A percentile compares a stretch with the other conserved stretches of the same genome.
Conservation (phyloP, 2,329 filamentous ascomycete species). For the Hypomyces perniciosus region DNA sequence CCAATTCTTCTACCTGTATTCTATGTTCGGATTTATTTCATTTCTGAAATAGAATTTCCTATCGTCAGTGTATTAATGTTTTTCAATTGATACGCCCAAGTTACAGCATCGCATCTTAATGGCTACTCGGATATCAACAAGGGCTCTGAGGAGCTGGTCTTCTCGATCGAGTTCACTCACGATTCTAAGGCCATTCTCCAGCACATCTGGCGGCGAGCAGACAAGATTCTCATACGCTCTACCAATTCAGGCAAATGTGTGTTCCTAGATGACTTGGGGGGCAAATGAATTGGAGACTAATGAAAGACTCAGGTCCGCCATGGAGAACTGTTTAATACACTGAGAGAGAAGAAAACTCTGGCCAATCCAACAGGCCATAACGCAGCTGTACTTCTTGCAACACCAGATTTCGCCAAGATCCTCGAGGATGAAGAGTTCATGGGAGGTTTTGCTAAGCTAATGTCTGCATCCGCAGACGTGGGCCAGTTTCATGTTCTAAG, state of each 20-base stretch:
- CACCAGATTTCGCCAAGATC: constrained; percentile 41
- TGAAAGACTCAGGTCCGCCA: constrained; percentile 11
- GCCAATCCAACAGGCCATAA: constrained; percentile 27
- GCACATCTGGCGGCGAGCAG: constrained; percentile 11
- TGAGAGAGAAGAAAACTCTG: constrained; percentile 20
- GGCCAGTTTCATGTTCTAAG: constrained; percentile 41
- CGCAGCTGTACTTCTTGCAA: constrained; percentile 45
- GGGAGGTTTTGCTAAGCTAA: constrained; percentile 36
- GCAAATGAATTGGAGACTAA: background rate
- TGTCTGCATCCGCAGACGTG: constrained; percentile 38
- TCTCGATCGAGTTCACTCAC: background rate
- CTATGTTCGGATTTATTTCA: background rate
- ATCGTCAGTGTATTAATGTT: background rate
- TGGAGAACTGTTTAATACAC: constrained; percentile 16
- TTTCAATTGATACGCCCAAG: background rate
- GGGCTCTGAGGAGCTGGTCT: constrained; percentile 17
- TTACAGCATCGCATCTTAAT: constrained; percentile 14
- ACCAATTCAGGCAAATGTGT: constrained; percentile 6
- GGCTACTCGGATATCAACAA: constrained; percentile 16
- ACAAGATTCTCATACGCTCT: constrained; percentile 20
- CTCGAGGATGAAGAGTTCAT: constrained; percentile 41
- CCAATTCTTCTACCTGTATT: background rate
- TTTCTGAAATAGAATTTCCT: background rate
- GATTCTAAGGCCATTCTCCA: constrained; percentile 14
- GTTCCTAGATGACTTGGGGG: background rate